Conservation (phyloP, 306 rosid species). For the Trifolium repens region DNA sequence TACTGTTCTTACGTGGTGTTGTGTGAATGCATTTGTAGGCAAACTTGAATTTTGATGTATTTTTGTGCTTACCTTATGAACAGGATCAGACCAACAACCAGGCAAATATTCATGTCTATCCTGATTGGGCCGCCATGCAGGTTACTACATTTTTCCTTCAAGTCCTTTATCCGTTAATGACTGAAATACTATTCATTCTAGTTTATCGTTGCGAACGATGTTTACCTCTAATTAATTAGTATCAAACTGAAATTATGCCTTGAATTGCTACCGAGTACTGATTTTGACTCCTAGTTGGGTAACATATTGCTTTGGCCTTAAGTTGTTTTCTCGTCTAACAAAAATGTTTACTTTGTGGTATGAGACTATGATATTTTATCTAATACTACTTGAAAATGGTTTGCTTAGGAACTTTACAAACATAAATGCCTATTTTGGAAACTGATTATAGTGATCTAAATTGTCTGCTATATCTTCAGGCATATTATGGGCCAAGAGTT, state of each 20-base stretch:
- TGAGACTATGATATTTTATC: background rate
- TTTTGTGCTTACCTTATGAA: conserved; percentile 29
- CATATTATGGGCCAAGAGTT: conserved; percentile 91
- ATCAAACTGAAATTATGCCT: conserved; percentile 3
- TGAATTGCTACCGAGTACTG: background rate
- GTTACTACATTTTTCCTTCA: conserved; percentile 45
- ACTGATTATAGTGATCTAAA: conserved; percentile 23
- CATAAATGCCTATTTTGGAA: conserved; percentile 1
- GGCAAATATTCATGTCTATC: conserved; percentile 68
- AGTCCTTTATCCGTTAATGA: background rate
- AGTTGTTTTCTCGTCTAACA: background rate
- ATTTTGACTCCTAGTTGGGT: background rate
- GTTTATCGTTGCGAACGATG: background rate
- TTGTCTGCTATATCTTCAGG: conserved; percentile 51
- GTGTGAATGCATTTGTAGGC: background rate
- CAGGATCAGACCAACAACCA: conserved; percentile 74
- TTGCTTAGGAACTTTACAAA: background rate
- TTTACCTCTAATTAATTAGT: background rate
- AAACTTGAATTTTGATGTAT: conserved; percentile 4
- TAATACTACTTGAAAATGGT: background rate
- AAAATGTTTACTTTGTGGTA: background rate
- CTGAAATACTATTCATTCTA: conserved; percentile 7
- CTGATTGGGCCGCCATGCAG: conserved; percentile 99
- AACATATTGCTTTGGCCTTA: background rate
- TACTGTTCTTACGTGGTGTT: background rate